Conservation (phyloP, 805 yeast genomes). For the Ogataea paradorogensis region DNA sequence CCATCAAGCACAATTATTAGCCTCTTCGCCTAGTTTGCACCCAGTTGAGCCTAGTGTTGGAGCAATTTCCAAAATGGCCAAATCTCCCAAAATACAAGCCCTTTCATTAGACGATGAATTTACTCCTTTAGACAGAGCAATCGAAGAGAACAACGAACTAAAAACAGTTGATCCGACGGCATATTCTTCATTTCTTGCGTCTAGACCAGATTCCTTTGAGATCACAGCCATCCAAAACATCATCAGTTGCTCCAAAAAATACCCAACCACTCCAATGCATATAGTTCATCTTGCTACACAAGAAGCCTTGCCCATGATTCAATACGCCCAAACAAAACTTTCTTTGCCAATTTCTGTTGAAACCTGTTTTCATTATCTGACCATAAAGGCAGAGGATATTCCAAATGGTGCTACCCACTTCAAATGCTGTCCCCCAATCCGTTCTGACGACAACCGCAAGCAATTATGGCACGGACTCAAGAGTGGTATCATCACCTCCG, state of each 20-base stretch:
- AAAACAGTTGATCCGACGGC: constrained; percentile 53
- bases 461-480: constrained; percentile 77
- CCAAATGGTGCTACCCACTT: constrained; percentile 76
- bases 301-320: constrained; percentile 72
- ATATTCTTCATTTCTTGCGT: constrained; percentile 71
- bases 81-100: constrained; percentile 25
- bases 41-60: constrained; percentile 62
- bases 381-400: constrained; percentile 74
- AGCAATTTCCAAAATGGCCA: constrained; percentile 39
- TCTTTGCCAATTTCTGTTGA: constrained; percentile 75
- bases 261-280: constrained; percentile 70
- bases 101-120: constrained; percentile 21
- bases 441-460: constrained; percentile 68
- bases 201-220: constrained; percentile 88
- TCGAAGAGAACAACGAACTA: constrained; percentile 28
- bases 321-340: constrained; percentile 52
- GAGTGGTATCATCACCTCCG: constrained; percentile 67
- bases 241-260: constrained; percentile 54
- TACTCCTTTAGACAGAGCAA: constrained; percentile 27
- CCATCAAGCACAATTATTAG: constrained; percentile 50
- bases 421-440: constrained; percentile 95
- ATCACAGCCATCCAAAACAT: constrained; percentile 77
- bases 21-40: constrained; percentile 53
- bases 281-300: constrained; percentile 89
- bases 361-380: constrained; percentile 90